A percentile compares a stretch with the other conserved stretches of the same genome.
Evolutionary conservation across 176 grass and related monocot species (phyloP).

Genomic region (Chrysopogon serrulatus): DNA sequence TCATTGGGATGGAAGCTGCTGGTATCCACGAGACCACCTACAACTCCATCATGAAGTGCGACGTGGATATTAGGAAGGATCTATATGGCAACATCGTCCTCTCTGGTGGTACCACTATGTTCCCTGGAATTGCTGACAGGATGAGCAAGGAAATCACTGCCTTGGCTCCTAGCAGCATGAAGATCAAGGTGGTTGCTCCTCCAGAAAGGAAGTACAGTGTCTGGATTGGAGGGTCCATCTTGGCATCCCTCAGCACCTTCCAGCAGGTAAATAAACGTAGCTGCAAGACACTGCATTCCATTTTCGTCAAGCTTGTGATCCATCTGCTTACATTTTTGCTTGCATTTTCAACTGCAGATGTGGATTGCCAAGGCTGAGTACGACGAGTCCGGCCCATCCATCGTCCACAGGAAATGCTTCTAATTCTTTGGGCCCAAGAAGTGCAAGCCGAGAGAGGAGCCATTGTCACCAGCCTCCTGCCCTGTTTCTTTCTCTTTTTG

Average conservation of each 20-base stretch:
- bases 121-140: constrained; percentile 83
- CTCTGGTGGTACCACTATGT: constrained; percentile 92
- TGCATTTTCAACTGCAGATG: constrained; percentile 70
- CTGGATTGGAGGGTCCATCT: constrained; percentile 98
- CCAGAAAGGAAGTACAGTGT: constrained; percentile 94
- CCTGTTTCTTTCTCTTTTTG: constrained; percentile 29
- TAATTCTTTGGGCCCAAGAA: constrained; percentile 43
- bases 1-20: constrained; percentile 98
- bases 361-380: constrained; percentile 98
- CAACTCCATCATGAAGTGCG: constrained; percentile 99
- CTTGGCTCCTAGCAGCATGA: constrained; percentile 96
- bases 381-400: constrained; percentile 87
- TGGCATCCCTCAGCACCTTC: constrained; percentile 97
- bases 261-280: constrained; percentile 55
- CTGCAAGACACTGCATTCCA: neutral
- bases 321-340: constrained; percentile 29
- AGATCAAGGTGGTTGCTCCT: constrained; percentile 95
- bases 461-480: constrained; percentile 28
- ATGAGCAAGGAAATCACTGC: constrained; percentile 99
- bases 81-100: constrained; percentile 93
- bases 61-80: constrained; percentile 98
- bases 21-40: constrained; percentile 97
- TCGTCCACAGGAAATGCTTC: constrained; percentile 98
- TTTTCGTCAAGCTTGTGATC: neutral
- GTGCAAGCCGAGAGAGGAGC: constrained; percentile 56